phyloP scores from a whole-genome alignment of 164 flowering plant genomes.

The Echeveria elegans region DNA sequence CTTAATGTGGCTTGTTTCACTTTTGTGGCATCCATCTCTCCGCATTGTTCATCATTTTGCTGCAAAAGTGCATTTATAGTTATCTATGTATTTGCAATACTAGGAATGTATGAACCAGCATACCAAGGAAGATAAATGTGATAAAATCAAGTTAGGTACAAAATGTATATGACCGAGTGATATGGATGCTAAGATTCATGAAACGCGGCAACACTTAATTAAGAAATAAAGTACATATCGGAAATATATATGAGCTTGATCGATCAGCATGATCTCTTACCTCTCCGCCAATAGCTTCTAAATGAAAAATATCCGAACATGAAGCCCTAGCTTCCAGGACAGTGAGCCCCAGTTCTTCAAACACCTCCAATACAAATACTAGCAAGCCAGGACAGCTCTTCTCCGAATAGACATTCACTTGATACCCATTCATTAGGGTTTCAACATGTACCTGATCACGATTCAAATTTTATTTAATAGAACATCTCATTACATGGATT shows the following conservation, averaged over 20 bases:
- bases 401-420: conserved; percentile 13
- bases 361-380: conserved; percentile 18
- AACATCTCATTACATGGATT: neutral
- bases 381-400: conserved; percentile 19
- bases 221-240: too few species aligned
- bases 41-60: conserved; percentile 7
- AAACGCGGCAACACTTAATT: neutral
- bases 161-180: neutral
- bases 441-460: conserved; percentile 11
- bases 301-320: conserved; percentile 12
- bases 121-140: too few species aligned
- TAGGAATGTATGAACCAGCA: too few species aligned
- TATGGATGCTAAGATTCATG: neutral
- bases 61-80: conserved; percentile 2
- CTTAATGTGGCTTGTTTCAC: conserved; percentile 12
- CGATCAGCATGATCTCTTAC: neutral
- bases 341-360: conserved; percentile 22
- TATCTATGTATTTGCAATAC: too few species aligned
- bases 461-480: neutral
- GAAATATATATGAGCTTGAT: neutral
- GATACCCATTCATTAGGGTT: conserved; percentile 13
- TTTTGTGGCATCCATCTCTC: conserved; percentile 8
- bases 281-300: conserved; percentile 11
- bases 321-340: conserved; percentile 26
- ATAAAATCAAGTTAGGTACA: too few species aligned